Base-by-base conservation (phyloP, 805 yeast species). In the Pichia occidentalis region DNA sequence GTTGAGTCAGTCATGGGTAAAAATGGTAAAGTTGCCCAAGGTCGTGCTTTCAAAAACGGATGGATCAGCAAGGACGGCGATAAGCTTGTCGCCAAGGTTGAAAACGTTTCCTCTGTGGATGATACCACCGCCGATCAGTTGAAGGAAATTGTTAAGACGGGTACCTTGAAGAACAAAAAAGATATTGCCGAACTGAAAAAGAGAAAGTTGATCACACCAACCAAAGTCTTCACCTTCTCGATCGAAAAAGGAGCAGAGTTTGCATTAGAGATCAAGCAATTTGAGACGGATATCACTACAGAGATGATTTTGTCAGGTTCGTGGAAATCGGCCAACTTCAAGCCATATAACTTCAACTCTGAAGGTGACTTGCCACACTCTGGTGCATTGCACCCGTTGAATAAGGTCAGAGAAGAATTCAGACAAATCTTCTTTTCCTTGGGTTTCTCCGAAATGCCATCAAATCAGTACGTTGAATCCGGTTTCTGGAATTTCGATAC, bases 401-500 rank as follows among this genome's bases (percentile, higher is more conserved):
- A 79, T 70, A 92, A 92, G 64, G 97, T 92, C 43, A 78, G 97
- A 57, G 97, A 90, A 64, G 98, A 92, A 64, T 92, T 92, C 67
- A 77, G 98, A 67, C 95, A 88, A 63, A 90, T 92, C 57, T 92
- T 92, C 77, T 90, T 92, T 67, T 79, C 92, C 26, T 79, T 92
- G 88, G 99, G 99, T 7, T 92, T 92, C 78, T 78, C 92, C 21
- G 99, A 92, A 68, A 92, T 92, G 99, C 96, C 98, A 44, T 82
- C 98, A 19, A 90, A 90, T 63, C 96, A 90, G 63, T 92, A 88
- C 60, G 99, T 92, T 37, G 99, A 92, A 60, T 76, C 92, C 13
- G 97, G 97, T 4, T 92, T 92, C 78, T 92, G 99, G 99, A 92
- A 92, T 66, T 92, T 92, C 58, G 99, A 92, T 62, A 77, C 98